A percentile compares a stretch with the other conserved stretches of the same genome.
Evolutionary conservation across 306 rosid species (phyloP).

Genomic region (Vigna mungo): DNA sequence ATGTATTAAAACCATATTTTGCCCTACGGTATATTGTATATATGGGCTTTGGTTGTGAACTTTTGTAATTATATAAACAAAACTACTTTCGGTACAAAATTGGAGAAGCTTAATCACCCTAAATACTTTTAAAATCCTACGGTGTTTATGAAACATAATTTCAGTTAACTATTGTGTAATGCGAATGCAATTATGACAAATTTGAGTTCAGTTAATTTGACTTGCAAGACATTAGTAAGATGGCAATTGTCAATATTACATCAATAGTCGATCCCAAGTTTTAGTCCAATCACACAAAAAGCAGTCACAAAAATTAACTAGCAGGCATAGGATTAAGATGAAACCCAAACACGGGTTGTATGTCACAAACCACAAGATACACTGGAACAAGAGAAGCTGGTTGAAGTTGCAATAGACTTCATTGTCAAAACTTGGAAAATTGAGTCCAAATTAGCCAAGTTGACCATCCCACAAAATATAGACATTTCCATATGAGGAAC

Average conservation of each 20-base stretch:
- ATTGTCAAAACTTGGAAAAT: constrained; percentile 56
- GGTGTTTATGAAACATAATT: neutral
- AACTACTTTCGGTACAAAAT: neutral
- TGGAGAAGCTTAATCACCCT: neutral
- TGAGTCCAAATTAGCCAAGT: constrained; percentile 52
- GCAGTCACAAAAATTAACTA: constrained; percentile 50
- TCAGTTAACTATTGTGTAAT: neutral
- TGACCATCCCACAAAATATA: constrained; percentile 55
- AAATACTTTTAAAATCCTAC: neutral
- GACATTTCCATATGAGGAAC: constrained; percentile 51
- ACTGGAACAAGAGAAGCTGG: constrained; percentile 51
- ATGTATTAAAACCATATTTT: too few relatives aligned
- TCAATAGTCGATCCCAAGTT: constrained; percentile 42
- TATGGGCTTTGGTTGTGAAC: too few relatives aligned
- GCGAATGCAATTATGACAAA: neutral
- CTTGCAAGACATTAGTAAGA: constrained; percentile 39
- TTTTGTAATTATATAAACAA: neutral
- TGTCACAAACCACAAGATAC: constrained; percentile 61
- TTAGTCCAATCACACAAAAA: constrained; percentile 51
- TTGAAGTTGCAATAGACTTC: constrained; percentile 50
- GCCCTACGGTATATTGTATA: too few relatives aligned
- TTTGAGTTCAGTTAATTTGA: constrained; percentile 13
- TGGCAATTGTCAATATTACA: constrained; percentile 47
- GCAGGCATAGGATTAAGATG: constrained; percentile 45
- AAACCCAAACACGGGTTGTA: constrained; percentile 57